Evolutionary conservation across 164 flowering plant genomes (phyloP).

Genomic region (Hamamelis virginiana): DNA sequence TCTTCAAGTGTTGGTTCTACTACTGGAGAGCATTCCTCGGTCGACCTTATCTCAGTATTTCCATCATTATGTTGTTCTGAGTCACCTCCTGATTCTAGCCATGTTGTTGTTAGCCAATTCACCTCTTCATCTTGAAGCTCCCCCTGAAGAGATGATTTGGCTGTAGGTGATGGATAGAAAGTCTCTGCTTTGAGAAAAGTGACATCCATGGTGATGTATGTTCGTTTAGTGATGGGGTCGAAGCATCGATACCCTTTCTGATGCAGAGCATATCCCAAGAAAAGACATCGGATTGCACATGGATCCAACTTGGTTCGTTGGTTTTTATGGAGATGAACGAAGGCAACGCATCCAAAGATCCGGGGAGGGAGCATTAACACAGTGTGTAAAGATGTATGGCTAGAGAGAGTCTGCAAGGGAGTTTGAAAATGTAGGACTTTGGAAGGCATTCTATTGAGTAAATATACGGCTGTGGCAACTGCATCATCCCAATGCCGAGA

Average conservation of each 20-base stretch:
- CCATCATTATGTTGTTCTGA: too few species aligned
- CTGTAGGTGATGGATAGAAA: background rate
- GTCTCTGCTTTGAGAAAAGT: background rate
- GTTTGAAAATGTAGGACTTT: too few species aligned
- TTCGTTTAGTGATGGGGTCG: background rate
- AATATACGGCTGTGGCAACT: too few species aligned
- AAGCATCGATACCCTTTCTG: slow-evolving; percentile 4
- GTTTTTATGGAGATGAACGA: slow-evolving; percentile 7
- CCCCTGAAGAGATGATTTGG: slow-evolving; percentile 7
- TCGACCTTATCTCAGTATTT: too few species aligned
- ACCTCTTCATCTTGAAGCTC: background rate
- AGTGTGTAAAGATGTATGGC: background rate
- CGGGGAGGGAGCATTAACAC: background rate
- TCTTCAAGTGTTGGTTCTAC: too few species aligned
- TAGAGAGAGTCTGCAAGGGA: too few species aligned
- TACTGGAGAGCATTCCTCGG: too few species aligned
- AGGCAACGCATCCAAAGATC: too few species aligned
- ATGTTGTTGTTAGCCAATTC: background rate
- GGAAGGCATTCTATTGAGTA: too few species aligned
- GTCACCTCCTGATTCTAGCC: too few species aligned
- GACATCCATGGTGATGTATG: slow-evolving; percentile 5
- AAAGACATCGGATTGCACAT: background rate
- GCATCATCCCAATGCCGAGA: too few species aligned
- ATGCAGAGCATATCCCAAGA: background rate
- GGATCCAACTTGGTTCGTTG: slow-evolving; percentile 1